phyloP scores from a whole-genome alignment of 495 filamentous ascomycete genomes.

The Hypoxylon perforatum region DNA sequence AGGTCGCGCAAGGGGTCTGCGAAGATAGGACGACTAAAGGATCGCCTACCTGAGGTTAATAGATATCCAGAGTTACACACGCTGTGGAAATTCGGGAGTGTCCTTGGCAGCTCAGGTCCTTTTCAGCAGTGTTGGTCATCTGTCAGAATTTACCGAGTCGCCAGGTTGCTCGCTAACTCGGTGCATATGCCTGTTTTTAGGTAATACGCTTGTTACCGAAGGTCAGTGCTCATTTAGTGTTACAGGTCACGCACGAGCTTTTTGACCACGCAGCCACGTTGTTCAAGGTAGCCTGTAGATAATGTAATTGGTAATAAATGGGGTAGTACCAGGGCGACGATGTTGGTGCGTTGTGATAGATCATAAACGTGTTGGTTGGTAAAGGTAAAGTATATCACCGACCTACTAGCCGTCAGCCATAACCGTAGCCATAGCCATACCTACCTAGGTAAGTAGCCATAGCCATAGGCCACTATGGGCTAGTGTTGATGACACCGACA shows the following conservation, averaged over 20 bases:
- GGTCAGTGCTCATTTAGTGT: conserved; percentile 10
- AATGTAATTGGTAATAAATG: background rate
- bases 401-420: too few species aligned
- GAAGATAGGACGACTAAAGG: conserved; percentile 26
- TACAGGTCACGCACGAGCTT: conserved; percentile 10
- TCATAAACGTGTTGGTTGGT: background rate
- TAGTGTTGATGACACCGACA: too few species aligned
- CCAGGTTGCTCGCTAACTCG: too few species aligned
- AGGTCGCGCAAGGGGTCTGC: conserved; percentile 27
- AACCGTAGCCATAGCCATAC: too few species aligned
- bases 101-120: too few species aligned
- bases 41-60: conserved; percentile 15
- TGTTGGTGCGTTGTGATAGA: conserved; percentile 6
- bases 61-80: conserved; percentile 5
- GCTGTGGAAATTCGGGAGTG: conserved; percentile 5
- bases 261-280: conserved; percentile 16
- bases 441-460: too few species aligned
- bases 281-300: conserved; percentile 6
- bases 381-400: too few species aligned
- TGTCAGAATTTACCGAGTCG: conserved; percentile 5
- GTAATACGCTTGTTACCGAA: conserved; percentile 32
- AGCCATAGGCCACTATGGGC: too few species aligned
- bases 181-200: conserved; percentile 25
- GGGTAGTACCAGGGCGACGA: conserved; percentile 23
- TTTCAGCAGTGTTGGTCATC: conserved; percentile 9